phyloP scores from a whole-genome alignment of 495 filamentous ascomycete species.

The Penicillium paxilli region DNA sequence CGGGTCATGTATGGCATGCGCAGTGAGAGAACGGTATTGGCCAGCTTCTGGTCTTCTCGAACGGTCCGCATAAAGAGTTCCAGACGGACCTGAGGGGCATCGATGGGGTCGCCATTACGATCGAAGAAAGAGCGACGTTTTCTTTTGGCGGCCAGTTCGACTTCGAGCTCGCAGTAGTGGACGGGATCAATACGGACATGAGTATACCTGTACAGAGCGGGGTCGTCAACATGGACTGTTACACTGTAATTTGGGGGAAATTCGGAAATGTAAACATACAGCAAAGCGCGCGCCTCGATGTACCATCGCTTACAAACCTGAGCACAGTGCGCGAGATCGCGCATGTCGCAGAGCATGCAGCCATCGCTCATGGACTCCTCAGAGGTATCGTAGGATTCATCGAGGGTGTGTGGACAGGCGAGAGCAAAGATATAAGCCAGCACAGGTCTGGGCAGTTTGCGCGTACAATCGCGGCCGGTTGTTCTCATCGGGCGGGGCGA shows the following conservation, averaged over 20 bases:
- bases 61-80: slow-evolving; percentile 77
- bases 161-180: slow-evolving; percentile 90
- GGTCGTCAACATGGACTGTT: not conserved
- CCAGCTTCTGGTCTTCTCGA: slow-evolving; percentile 68
- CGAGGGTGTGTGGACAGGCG: slow-evolving; percentile 80
- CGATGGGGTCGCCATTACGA: slow-evolving; percentile 73
- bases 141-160: slow-evolving; percentile 71
- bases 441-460: slow-evolving; percentile 59
- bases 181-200: slow-evolving; percentile 92
- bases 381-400: slow-evolving; percentile 75
- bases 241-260: not conserved
- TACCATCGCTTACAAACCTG: slow-evolving; percentile 75
- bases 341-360: slow-evolving; percentile 94
- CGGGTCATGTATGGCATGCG: slow-evolving; percentile 97
- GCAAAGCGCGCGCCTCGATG: slow-evolving; percentile 44
- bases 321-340: slow-evolving; percentile 81
- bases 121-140: slow-evolving; percentile 73
- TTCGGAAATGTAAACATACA: slow-evolving; percentile 45
- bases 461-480: slow-evolving; percentile 43
- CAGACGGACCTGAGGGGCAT: slow-evolving; percentile 74
- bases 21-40: slow-evolving; percentile 66
- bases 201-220: slow-evolving; percentile 63
- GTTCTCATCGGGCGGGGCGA: slow-evolving; percentile 4
- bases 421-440: slow-evolving; percentile 73
- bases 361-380: slow-evolving; percentile 82